Evolutionary conservation across 1,139 yeast species (phyloP).

Genomic region (Blastobotrys apis): DNA sequence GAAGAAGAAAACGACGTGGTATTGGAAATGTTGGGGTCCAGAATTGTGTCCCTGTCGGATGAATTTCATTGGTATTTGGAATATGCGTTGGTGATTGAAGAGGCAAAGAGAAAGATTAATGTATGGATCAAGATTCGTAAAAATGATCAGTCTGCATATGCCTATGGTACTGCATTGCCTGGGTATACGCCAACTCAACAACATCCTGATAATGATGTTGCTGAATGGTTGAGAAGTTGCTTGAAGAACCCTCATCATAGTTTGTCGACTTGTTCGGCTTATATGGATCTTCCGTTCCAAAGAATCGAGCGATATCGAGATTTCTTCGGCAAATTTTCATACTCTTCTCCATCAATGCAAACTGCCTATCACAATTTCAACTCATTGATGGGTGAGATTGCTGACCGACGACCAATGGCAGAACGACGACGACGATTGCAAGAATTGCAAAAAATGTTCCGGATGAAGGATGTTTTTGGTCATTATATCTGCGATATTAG

Average conservation of each 20-base stretch:
- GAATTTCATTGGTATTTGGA: conserved; percentile 19
- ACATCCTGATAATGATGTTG: conserved; percentile 28
- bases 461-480: conserved; percentile 20
- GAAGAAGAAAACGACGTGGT: conserved; percentile 12
- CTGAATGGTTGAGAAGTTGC: conserved; percentile 27
- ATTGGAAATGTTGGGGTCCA: conserved; percentile 18
- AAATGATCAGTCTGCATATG: conserved; percentile 16
- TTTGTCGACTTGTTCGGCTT: conserved; percentile 21
- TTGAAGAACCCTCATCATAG: conserved; percentile 20
- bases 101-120: conserved; percentile 16
- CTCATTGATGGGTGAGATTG: conserved; percentile 20
- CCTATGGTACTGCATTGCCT: conserved; percentile 18
- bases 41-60: conserved; percentile 16
- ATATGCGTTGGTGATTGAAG: conserved; percentile 18
- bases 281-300: conserved; percentile 25
- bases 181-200: conserved; percentile 20
- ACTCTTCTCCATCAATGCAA: conserved; percentile 17
- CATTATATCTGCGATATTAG: conserved; percentile 23
- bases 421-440: conserved; percentile 18
- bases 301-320: conserved; percentile 19
- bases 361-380: conserved; percentile 18
- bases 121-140: conserved; percentile 17
- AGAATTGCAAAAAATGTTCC: conserved; percentile 21
- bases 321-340: conserved; percentile 18
- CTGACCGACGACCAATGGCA: conserved; percentile 21